These are phyloP conservation scores for Collybia nuda DNA, from an alignment of 768 basidiomycete species.

Conservation along the genomic window DNA sequence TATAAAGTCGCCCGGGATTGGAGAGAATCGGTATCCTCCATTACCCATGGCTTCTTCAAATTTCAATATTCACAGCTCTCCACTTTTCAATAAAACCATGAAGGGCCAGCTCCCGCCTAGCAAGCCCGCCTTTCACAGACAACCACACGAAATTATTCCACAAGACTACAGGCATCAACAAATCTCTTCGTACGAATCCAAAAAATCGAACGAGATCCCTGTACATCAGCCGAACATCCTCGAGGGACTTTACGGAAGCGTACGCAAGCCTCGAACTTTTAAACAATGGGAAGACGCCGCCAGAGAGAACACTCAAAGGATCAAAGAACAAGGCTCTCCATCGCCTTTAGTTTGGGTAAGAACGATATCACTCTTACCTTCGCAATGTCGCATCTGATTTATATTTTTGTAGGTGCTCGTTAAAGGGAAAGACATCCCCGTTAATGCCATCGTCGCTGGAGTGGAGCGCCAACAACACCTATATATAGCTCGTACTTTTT, in stretches of 20 bases:
- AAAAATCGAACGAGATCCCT: too few species aligned
- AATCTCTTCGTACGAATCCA: too few species aligned
- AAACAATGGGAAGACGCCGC: constrained; percentile 21
- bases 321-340: constrained; percentile 13
- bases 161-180: too few species aligned
- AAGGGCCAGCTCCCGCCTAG: too few species aligned
- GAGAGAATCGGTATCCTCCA: too few species aligned
- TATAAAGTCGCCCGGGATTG: too few species aligned
- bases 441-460: constrained; percentile 18
- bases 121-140: too few species aligned
- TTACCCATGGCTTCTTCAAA: too few species aligned
- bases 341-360: constrained; percentile 22
- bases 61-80: too few species aligned
- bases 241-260: constrained; percentile 11
- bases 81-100: too few species aligned
- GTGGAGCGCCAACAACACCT: constrained; percentile 16
- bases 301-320: constrained; percentile 9
- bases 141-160: too few species aligned
- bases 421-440: constrained; percentile 17
- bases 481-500: constrained; percentile 20
- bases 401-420: constrained; percentile 12
- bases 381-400: neutral
- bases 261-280: constrained; percentile 15
- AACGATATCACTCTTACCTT: too few species aligned
- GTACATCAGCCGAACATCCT: neutral